These are phyloP conservation scores for Penicillium brevicompactum DNA, from an alignment of 2,329 filamentous ascomycete species.

Conservation along the genomic window DNA sequence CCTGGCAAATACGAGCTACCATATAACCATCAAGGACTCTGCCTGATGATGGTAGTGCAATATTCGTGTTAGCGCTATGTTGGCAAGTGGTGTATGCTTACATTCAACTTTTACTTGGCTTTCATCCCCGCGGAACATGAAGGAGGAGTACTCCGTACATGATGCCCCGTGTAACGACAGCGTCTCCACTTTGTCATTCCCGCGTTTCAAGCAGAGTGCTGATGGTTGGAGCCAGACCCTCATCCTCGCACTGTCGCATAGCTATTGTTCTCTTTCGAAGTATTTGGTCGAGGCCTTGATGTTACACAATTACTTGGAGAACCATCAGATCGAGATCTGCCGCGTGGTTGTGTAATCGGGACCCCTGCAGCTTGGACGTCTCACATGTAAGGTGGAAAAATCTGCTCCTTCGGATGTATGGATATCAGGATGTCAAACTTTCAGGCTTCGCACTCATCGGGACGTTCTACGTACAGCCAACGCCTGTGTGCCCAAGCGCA, in stretches of 20 bases:
- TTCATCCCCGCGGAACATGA: neutral
- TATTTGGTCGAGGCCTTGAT: neutral
- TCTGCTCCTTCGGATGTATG: neutral
- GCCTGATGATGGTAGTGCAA: neutral
- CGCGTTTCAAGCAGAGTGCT: neutral
- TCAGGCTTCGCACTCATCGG: neutral
- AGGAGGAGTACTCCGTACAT: neutral
- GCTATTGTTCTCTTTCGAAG: neutral
- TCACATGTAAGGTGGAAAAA: neutral
- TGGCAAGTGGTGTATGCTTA: neutral
- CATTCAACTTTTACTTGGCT: neutral
- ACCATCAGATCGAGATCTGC: neutral
- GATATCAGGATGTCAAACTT: neutral
- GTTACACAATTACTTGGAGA: neutral
- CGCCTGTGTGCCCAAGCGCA: neutral
- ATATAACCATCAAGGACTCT: neutral
- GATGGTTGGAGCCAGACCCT: neutral
- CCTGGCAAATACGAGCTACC: neutral
- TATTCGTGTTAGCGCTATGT: neutral
- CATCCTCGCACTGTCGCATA: neutral
- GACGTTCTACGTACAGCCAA: neutral
- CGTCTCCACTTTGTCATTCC: neutral
- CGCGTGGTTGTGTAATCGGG: neutral
- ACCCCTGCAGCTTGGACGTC: neutral
- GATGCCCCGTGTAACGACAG: neutral